Evolutionary conservation across 768 basidiomycete species (phyloP).

Genomic region (Kockovaella imperatae): DNA sequence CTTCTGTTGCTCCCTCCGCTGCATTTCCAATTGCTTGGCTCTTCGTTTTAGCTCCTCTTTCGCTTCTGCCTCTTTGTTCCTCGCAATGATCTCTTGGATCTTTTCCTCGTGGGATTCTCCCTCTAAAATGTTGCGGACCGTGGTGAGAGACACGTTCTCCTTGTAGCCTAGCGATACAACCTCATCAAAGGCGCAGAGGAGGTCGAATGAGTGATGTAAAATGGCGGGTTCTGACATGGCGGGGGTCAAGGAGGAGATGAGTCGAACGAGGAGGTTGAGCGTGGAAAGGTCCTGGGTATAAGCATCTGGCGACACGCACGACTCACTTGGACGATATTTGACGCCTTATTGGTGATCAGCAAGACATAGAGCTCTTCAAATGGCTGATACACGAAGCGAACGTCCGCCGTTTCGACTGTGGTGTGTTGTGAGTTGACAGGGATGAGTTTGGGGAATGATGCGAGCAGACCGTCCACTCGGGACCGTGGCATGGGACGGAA

Average conservation of each 20-base stretch:
- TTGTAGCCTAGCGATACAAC: slow-evolving; percentile 74
- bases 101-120: slow-evolving; percentile 52
- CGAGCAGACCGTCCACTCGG: slow-evolving; percentile 87
- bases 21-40: slow-evolving; percentile 96
- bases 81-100: slow-evolving; percentile 95
- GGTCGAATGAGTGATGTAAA: slow-evolving; percentile 78
- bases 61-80: slow-evolving; percentile 98
- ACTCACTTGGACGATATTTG: slow-evolving; percentile 79
- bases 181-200: slow-evolving; percentile 93
- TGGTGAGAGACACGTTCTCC: slow-evolving; percentile 48
- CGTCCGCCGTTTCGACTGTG: slow-evolving; percentile 89
- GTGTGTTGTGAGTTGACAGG: slow-evolving; percentile 91
- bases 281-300: slow-evolving; percentile 81
- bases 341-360: slow-evolving; percentile 94
- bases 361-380: slow-evolving; percentile 95
- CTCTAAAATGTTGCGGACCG: slow-evolving; percentile 49
- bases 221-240: slow-evolving; percentile 59
- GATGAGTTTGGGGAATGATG: slow-evolving; percentile 95
- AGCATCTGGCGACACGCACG: background rate
- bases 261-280: slow-evolving; percentile 82
- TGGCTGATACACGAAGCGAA: slow-evolving; percentile 93
- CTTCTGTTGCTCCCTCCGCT: slow-evolving; percentile 84
- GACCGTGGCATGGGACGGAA: slow-evolving; percentile 80
- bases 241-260: slow-evolving; percentile 59
- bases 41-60: slow-evolving; percentile 98